Base-by-base conservation (phyloP, 169 alveolate genomes). In the Besnoitia besnoiti region DNA sequence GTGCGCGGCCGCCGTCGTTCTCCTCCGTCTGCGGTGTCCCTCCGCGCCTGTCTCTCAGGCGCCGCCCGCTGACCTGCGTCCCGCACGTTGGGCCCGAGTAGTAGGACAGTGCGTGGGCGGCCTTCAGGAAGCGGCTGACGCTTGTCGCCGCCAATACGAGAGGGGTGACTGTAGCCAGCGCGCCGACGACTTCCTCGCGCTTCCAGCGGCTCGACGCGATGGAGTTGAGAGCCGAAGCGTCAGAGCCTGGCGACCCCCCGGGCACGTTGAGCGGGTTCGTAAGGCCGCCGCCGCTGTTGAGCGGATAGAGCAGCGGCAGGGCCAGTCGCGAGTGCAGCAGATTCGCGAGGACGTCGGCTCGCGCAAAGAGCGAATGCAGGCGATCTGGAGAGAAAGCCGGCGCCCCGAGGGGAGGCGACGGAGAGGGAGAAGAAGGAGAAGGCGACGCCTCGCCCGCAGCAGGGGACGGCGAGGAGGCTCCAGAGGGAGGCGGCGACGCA, bases 241-340 rank as follows among this genome's bases (percentile, higher is more conserved):
- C n/a, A n/a, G 80, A 67, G 44, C n/a, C 87, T 4, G 49, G n/a
- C 10, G 49, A 39, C 42, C 24, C 59, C 39, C 16, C 5, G 27
- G 59, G 40, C 2, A 16, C 19, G 4, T 50, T 24, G n/a, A 55
- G 76, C 30, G 62, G 77, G 46, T 73, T 44, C 19, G 80, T 44
- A 33, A 90, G 95, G 82, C 46, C 79, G 47, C 87, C 87, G n/a
- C 87, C 76, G 19, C 55, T 59, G 89, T 95, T 95, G 85, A 94
- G 80, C 76, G 97, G 97, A 47, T 95, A 95, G n/a, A 94, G 90
- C 84, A 95, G 89, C 49, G 97, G 96, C 87, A 93, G 91, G 35
- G 97, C 95, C 44, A 95, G 92, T 40, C 97, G 94, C 16, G 94
- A 91, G 79, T 93, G 96, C 62, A 94, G 91, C 76, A 95, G 84